These are phyloP conservation scores for Botrytis cinerea DNA, from an alignment of 2,329 filamentous ascomycete species.

Conservation along the genomic window DNA sequence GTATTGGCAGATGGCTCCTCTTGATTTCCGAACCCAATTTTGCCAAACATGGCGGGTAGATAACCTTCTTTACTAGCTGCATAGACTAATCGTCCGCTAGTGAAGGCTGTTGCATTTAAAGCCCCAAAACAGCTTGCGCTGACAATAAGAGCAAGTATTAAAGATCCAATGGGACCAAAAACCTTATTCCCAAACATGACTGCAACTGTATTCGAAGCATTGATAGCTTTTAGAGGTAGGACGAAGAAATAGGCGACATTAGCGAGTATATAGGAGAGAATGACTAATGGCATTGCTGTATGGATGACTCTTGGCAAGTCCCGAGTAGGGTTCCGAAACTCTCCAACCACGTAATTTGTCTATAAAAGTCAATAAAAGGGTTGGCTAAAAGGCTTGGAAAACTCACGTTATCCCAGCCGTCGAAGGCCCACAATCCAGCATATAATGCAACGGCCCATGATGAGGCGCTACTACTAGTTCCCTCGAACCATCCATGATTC, in stretches of 20 bases:
- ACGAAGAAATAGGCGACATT: conserved; percentile 96
- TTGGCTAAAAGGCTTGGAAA: background rate
- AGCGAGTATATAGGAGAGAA: conserved; percentile 83
- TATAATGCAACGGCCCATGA: conserved; percentile 94
- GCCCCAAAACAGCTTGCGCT: conserved; percentile 91
- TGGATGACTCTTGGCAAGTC: conserved; percentile 95
- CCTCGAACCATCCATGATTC: conserved; percentile 81
- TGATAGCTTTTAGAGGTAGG: conserved; percentile 76
- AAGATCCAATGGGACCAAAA: conserved; percentile 78
- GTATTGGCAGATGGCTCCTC: conserved; percentile 47
- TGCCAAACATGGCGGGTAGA: conserved; percentile 79
- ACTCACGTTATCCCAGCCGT: conserved; percentile 96
- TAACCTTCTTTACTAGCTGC: conserved; percentile 95
- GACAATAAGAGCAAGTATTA: conserved; percentile 86
- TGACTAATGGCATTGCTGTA: conserved; percentile 93
- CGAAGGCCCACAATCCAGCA: conserved; percentile 95
- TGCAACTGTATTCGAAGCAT: conserved; percentile 90
- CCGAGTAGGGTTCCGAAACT: conserved; percentile 87
- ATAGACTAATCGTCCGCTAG: conserved; percentile 87
- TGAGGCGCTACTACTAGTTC: conserved; percentile 76
- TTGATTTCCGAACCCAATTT: conserved; percentile 67
- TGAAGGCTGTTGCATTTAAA: conserved; percentile 92
- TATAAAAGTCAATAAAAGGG: conserved; percentile 45
- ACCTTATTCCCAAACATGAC: conserved; percentile 90
- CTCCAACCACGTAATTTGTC: conserved; percentile 97